Conservation (phyloP, 176 grass and related monocot genomes). For the Alloteropsis semialata region DNA sequence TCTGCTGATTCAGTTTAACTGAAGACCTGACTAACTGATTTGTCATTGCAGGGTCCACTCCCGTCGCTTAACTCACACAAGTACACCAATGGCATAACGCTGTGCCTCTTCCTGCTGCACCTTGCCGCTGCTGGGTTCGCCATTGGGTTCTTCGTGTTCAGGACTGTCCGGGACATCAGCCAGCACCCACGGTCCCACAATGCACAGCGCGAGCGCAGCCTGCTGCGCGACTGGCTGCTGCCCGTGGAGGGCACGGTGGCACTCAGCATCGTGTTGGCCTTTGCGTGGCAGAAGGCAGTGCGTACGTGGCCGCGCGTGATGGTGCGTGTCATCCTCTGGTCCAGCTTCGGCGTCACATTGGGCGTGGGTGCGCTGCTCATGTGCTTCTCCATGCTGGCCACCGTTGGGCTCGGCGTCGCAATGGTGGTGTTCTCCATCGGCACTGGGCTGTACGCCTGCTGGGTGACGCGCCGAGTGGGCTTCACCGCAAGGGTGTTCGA, state of each 20-base stretch:
- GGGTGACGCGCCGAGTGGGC: conserved; percentile 61
- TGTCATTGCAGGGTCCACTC: conserved; percentile 21
- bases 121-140: conserved; percentile 37
- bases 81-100: conserved; percentile 78
- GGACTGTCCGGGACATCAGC: conserved; percentile 40
- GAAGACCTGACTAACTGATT: conserved; percentile 1
- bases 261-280: conserved; percentile 79
- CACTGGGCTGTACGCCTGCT: conserved; percentile 84
- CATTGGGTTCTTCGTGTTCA: conserved; percentile 72
- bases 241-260: conserved; percentile 69
- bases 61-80: conserved; percentile 65
- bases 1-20: not conserved
- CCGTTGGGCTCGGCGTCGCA: conserved; percentile 59
- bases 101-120: conserved; percentile 84
- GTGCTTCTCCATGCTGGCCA: conserved; percentile 80
- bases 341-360: conserved; percentile 62
- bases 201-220: conserved; percentile 38
- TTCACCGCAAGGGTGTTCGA: conserved; percentile 70
- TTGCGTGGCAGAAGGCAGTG: conserved; percentile 92
- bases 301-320: conserved; percentile 64
- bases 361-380: conserved; percentile 72
- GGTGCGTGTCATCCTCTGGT: conserved; percentile 85
- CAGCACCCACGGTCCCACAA: conserved; percentile 31
- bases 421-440: conserved; percentile 89
- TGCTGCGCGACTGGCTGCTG: conserved; percentile 71